A percentile compares a stretch with the other conserved stretches of the same genome.
phyloP scores from a whole-genome alignment of 352 stramenopile genomes.

The Globisporangium cederbergense region DNA sequence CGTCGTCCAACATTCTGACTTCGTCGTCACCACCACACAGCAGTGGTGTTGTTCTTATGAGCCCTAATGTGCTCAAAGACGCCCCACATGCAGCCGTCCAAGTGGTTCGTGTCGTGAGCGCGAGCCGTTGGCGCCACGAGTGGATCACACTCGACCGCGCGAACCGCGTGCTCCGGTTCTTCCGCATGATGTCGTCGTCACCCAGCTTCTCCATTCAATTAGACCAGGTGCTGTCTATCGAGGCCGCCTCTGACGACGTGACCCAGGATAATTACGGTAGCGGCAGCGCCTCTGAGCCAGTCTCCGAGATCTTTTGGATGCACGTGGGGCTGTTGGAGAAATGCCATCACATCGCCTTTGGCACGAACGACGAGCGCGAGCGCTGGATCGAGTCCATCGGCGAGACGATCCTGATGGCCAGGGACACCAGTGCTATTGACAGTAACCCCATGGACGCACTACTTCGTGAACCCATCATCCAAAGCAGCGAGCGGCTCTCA shows the following conservation, averaged over 20 bases:
- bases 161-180: constrained; percentile 37
- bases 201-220: constrained; percentile 31
- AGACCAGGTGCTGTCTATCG: constrained; percentile 27
- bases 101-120: constrained; percentile 35
- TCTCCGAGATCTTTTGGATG: constrained; percentile 39
- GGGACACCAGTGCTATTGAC: not conserved
- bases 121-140: constrained; percentile 45
- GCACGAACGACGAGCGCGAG: constrained; percentile 25
- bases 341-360: constrained; percentile 52
- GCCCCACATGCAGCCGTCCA: constrained; percentile 27
- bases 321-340: constrained; percentile 35
- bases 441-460: not conserved
- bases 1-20: constrained; percentile 12
- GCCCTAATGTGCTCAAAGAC: constrained; percentile 12
- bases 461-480: constrained; percentile 21
- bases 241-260: not conserved
- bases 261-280: not conserved
- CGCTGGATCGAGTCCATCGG: constrained; percentile 29
- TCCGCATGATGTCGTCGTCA: constrained; percentile 36
- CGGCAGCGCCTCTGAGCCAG: not conserved
- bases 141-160: constrained; percentile 46
- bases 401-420: constrained; percentile 14
- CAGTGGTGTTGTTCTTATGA: not conserved
- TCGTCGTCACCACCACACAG: not conserved
- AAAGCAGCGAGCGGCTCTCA: constrained; percentile 16